Evolutionary conservation across 1,284 basidiomycete genomes (phyloP).

Genomic region (Pascua sp.): DNA sequence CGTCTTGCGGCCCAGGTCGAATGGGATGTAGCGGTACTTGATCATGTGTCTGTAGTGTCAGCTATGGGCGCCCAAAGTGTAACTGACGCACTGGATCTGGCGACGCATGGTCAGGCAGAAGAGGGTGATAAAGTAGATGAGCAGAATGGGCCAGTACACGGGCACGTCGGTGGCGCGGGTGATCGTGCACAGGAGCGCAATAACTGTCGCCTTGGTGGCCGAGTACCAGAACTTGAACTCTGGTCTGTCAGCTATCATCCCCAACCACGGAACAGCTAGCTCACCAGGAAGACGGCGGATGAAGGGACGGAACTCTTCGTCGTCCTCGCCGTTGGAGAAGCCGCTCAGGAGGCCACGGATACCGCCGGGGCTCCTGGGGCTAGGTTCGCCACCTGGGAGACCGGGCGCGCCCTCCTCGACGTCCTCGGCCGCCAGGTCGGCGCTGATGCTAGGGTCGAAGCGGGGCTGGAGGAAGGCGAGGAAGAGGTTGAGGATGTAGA

Average conservation of each 20-base stretch:
- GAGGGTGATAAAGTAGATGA: constrained; percentile 85
- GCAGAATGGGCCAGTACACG: constrained; percentile 96
- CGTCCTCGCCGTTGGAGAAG: constrained; percentile 48
- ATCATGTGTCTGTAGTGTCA: constrained; percentile 79
- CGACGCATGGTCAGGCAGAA: constrained; percentile 87
- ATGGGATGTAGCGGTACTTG: constrained; percentile 79
- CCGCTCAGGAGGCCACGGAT: constrained; percentile 44
- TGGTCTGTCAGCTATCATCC: constrained; percentile 9
- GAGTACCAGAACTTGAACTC: constrained; percentile 68
- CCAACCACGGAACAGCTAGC: background rate
- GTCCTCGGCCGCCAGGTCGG: constrained; percentile 88
- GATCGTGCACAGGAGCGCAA: constrained; percentile 75
- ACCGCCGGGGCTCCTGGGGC: constrained; percentile 26
- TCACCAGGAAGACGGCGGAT: constrained; percentile 91
- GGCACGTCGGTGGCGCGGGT: constrained; percentile 86
- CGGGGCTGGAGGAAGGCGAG: constrained; percentile 52
- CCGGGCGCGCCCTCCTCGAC: constrained; percentile 83
- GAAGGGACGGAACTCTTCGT: constrained; percentile 92
- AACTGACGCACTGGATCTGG: constrained; percentile 80
- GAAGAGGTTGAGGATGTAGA: constrained; percentile 80
- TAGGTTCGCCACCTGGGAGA: constrained; percentile 39
- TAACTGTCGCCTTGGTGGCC: constrained; percentile 77
- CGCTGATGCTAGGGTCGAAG: constrained; percentile 93
- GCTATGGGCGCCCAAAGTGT: background rate
- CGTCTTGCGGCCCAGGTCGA: constrained; percentile 47